Conservation (phyloP, 805 yeast species). For the Blastobotrys terrestris region DNA sequence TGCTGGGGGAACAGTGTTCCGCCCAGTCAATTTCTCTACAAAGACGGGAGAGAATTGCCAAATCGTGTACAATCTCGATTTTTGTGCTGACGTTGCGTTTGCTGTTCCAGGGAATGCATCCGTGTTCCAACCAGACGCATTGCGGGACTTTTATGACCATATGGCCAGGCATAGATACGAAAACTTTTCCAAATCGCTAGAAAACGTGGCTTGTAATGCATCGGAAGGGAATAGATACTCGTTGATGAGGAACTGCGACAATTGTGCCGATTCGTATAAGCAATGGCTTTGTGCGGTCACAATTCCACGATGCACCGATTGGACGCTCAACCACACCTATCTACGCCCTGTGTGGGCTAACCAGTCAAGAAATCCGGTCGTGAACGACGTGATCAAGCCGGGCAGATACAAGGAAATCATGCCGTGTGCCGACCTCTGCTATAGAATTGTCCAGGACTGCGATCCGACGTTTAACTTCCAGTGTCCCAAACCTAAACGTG, state of each 20-base stretch:
- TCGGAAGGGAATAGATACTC: conserved; percentile 61
- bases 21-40: conserved; percentile 47
- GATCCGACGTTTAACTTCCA: conserved; percentile 68
- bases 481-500: conserved; percentile 50
- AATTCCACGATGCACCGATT: conserved; percentile 75
- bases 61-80: conserved; percentile 64
- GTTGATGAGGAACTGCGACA: conserved; percentile 63
- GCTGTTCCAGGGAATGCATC: conserved; percentile 62
- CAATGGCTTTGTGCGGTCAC: conserved; percentile 87
- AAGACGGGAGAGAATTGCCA: conserved; percentile 60
- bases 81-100: conserved; percentile 79
- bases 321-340: conserved; percentile 24
- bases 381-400: conserved; percentile 52
- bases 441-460: conserved; percentile 74
- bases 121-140: conserved; percentile 29
- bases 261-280: conserved; percentile 66
- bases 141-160: conserved; percentile 53
- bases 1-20: conserved; percentile 58
- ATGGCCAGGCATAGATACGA: conserved; percentile 49
- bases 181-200: conserved; percentile 70
- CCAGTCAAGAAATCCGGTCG: conserved; percentile 53
- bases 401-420: conserved; percentile 67
- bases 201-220: conserved; percentile 67
- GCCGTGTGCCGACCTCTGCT: conserved; percentile 81
- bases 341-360: conserved; percentile 42